Evolutionary conservation across 2,329 filamentous ascomycete genomes (phyloP).

Genomic region (Cordyceps fumosorosea): DNA sequence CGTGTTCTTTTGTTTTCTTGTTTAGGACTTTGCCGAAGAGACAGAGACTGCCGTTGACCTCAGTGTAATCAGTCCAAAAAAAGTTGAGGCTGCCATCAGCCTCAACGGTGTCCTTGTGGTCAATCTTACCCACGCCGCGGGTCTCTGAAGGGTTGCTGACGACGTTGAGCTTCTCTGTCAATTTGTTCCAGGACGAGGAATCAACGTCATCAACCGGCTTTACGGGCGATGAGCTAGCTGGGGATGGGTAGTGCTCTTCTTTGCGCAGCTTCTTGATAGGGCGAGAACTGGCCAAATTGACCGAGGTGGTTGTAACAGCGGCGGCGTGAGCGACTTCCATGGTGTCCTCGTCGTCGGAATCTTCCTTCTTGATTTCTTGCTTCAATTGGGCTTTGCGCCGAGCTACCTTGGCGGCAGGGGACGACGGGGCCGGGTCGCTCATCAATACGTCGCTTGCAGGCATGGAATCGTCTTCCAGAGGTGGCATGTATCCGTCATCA

Average conservation of each 20-base stretch:
- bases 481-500: conserved; percentile 49
- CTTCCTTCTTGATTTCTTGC: conserved; percentile 51
- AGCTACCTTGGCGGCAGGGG: conserved; percentile 72
- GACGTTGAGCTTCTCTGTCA: conserved; percentile 81
- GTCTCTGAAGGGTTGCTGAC: conserved; percentile 66
- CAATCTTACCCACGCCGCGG: conserved; percentile 69
- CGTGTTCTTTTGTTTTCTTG: conserved; percentile 69
- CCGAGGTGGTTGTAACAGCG: conserved; percentile 58
- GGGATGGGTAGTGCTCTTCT: conserved; percentile 59
- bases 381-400: conserved; percentile 59
- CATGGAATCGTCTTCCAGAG: conserved; percentile 54
- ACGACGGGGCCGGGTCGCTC: conserved; percentile 82
- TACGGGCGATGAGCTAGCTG: conserved; percentile 69
- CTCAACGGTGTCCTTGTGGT: conserved; percentile 80
- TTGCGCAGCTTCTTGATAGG: conserved; percentile 66
- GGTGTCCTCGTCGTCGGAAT: conserved; percentile 73
- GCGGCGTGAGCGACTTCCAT: conserved; percentile 82
- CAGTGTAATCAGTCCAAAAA: conserved; percentile 96
- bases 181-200: conserved; percentile 78
- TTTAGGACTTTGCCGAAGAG: conserved; percentile 95
- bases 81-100: conserved; percentile 86
- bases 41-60: conserved; percentile 84
- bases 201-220: conserved; percentile 61
- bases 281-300: conserved; percentile 80
- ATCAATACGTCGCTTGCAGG: conserved; percentile 54